phyloP scores from a whole-genome alignment of 176 grass and related monocot genomes.

The Calamus simplicifolius region DNA sequence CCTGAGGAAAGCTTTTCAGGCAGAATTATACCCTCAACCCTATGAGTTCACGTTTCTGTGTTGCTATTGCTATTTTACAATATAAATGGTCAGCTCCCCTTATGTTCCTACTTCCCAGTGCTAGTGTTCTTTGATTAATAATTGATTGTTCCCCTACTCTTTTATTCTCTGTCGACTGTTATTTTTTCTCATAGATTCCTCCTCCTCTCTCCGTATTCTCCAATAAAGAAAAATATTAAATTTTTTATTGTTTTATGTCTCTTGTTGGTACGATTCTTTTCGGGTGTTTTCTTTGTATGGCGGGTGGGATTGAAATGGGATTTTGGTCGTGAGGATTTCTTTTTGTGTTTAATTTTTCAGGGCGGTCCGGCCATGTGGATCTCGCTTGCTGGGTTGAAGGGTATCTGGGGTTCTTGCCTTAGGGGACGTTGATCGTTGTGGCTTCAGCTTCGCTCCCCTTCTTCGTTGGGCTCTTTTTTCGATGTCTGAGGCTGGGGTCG shows the following conservation, averaged over 20 bases:
- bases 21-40: no score
- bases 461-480: not conserved
- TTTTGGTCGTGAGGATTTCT: slow-evolving; percentile 2
- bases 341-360: not conserved
- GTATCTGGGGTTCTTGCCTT: not conserved
- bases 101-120: no score
- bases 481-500: not conserved
- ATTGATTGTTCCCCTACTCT: not conserved
- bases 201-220: not conserved
- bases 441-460: not conserved
- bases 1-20: no score
- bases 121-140: no score
- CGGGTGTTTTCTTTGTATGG: not conserved
- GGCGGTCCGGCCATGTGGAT: slow-evolving; percentile 6
- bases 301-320: slow-evolving; percentile 1
- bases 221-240: slow-evolving; percentile 17
- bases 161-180: slow-evolving; percentile 17
- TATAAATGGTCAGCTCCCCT: no score
- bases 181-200: slow-evolving; percentile 8
- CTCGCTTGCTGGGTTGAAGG: slow-evolving; percentile 12
- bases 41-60: no score
- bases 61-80: no score
- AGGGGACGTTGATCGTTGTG: not conserved
- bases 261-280: slow-evolving; percentile 13
- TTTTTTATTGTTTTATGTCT: slow-evolving; percentile 17